A percentile compares a stretch with the other conserved stretches of the same genome.
phyloP scores from a whole-genome alignment of 108 stramenopile genomes.

The Cyclotella cryptica region DNA sequence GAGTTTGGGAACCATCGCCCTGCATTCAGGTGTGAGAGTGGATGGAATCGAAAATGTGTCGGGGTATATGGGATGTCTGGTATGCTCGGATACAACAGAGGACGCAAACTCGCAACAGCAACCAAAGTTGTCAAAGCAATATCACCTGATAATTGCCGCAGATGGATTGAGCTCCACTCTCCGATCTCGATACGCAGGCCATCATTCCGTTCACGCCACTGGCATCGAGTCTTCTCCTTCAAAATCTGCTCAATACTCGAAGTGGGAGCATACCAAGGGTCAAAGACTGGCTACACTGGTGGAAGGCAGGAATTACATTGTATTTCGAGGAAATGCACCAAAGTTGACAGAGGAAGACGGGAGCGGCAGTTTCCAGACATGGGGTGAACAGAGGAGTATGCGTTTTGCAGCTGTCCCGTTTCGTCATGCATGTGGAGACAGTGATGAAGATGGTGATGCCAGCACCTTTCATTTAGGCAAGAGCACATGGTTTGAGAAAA shows the following conservation, averaged over 20 bases:
- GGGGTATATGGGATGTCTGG: slow-evolving; percentile 61
- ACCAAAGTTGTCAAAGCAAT: slow-evolving; percentile 51
- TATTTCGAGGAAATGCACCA: slow-evolving; percentile 86
- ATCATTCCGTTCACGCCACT: slow-evolving; percentile 42
- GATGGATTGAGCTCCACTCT: slow-evolving; percentile 81
- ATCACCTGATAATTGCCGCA: slow-evolving; percentile 87
- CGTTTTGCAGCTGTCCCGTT: slow-evolving; percentile 89
- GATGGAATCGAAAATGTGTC: slow-evolving; percentile 58
- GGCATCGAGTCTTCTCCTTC: slow-evolving; percentile 25
- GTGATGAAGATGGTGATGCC: slow-evolving; percentile 20
- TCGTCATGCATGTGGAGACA: slow-evolving; percentile 44
- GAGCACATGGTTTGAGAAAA: slow-evolving; percentile 22
- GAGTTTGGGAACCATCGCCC: slow-evolving; percentile 57
- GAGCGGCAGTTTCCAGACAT: slow-evolving; percentile 81
- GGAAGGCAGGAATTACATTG: slow-evolving; percentile 82
- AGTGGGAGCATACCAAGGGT: slow-evolving; percentile 59
- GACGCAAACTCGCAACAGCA: slow-evolving; percentile 25
- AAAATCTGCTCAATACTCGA: slow-evolving; percentile 26
- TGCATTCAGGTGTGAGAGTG: slow-evolving; percentile 59
- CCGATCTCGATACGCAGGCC: slow-evolving; percentile 76
- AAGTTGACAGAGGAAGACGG: slow-evolving; percentile 59
- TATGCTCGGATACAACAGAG: slow-evolving; percentile 14
- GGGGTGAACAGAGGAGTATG: slow-evolving; percentile 81
- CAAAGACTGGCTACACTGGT: slow-evolving; percentile 66
- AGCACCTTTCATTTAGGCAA: slow-evolving; percentile 13